Conservation (phyloP, 108 stramenopile genomes). For the Cyclotella cryptica region DNA sequence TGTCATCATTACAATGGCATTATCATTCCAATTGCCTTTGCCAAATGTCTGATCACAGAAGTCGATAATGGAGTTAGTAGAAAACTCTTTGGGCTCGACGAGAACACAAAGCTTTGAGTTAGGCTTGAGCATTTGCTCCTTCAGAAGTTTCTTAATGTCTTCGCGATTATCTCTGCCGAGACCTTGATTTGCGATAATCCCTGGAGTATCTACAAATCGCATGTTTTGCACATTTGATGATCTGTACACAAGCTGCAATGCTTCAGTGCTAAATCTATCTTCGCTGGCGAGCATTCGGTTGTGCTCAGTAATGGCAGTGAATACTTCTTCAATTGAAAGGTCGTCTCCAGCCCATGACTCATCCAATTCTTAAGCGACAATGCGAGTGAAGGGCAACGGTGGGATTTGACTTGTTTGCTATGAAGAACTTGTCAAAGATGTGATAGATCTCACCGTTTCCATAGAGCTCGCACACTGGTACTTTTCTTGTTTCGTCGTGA, state of each 20-base stretch:
- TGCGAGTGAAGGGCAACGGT: background rate
- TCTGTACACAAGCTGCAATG: slow-evolving; percentile 66
- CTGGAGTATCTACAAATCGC: slow-evolving; percentile 65
- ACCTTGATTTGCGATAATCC: slow-evolving; percentile 74
- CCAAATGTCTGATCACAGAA: slow-evolving; percentile 77
- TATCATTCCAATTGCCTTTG: slow-evolving; percentile 58
- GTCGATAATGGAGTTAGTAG: slow-evolving; percentile 72
- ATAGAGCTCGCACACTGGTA: slow-evolving; percentile 63
- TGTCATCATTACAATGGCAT: slow-evolving; percentile 79
- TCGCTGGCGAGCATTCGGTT: slow-evolving; percentile 61
- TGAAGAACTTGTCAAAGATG: background rate
- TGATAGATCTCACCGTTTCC: slow-evolving; percentile 48
- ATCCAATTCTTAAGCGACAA: slow-evolving; percentile 50
- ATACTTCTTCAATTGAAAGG: slow-evolving; percentile 67
- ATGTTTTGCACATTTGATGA: slow-evolving; percentile 80
- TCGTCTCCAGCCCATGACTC: slow-evolving; percentile 34
- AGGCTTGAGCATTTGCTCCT: slow-evolving; percentile 63
- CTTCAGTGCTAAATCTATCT: slow-evolving; percentile 66
- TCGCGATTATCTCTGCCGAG: slow-evolving; percentile 75
- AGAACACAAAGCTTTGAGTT: slow-evolving; percentile 81
- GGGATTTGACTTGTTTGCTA: background rate
- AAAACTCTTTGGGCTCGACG: slow-evolving; percentile 77
- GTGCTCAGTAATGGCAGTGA: slow-evolving; percentile 67
- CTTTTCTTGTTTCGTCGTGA: slow-evolving; percentile 51
- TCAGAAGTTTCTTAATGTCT: slow-evolving; percentile 75